A percentile compares a stretch with the other conserved stretches of the same genome.
Evolutionary conservation across 2,329 filamentous ascomycete species (phyloP).

Genomic region (Fusarium anthophilum): DNA sequence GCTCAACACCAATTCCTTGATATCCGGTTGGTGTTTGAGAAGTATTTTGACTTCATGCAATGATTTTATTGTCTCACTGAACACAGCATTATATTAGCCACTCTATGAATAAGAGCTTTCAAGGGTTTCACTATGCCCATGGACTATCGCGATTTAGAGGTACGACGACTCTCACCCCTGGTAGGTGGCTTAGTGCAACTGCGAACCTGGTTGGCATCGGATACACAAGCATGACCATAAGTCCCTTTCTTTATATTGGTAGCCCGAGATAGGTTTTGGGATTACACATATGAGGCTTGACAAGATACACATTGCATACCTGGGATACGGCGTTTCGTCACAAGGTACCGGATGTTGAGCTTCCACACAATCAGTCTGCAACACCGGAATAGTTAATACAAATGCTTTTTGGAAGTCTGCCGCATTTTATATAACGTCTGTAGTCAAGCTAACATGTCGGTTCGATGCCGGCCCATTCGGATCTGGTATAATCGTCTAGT

Average conservation of each 20-base stretch:
- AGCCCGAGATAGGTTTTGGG: background rate
- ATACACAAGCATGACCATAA: background rate
- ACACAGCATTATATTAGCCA: background rate
- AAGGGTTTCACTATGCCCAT: background rate
- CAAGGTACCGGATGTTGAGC: background rate
- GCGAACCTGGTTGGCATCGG: background rate
- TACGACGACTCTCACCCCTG: background rate
- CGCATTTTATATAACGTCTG: background rate
- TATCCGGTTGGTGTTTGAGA: background rate
- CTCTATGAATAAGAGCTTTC: background rate
- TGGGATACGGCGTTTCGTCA: background rate
- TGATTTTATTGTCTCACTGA: background rate
- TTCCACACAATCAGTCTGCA: background rate
- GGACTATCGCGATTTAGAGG: background rate
- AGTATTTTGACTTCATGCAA: background rate
- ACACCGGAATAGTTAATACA: background rate
- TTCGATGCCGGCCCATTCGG: background rate
- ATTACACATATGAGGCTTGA: too few relatives aligned
- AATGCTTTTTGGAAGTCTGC: background rate
- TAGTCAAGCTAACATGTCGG: background rate
- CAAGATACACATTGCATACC: background rate
- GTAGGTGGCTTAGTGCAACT: background rate
- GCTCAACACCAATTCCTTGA: background rate
- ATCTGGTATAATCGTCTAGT: background rate
- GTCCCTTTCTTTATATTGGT: background rate